phyloP scores from a whole-genome alignment of 78 protist genomes.

The Dictyostelium purpureum region DNA sequence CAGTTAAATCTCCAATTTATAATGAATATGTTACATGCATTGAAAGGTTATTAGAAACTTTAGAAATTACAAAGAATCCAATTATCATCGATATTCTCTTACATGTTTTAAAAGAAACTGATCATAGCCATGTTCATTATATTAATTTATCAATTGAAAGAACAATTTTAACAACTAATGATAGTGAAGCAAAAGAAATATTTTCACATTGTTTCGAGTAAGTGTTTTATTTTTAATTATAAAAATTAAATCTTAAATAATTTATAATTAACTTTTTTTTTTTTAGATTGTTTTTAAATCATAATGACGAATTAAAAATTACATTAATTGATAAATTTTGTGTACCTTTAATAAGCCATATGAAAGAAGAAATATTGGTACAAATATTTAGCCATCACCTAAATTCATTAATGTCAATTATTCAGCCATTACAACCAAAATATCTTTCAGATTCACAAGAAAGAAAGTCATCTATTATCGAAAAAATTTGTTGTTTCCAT shows the following conservation, averaged over 20 bases:
- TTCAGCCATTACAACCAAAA: conserved; percentile 58
- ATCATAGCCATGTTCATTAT: conserved; percentile 31
- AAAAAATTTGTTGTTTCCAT: conserved; percentile 75
- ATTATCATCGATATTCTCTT: conserved; percentile 45
- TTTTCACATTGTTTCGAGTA: conserved; percentile 63
- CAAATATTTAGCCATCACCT: conserved; percentile 40
- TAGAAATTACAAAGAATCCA: conserved; percentile 48
- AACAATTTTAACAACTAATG: conserved; percentile 8
- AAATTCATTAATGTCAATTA: conserved; percentile 36
- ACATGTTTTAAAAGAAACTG: conserved; percentile 44
- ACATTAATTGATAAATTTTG: conserved; percentile 61
- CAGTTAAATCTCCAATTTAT: conserved; percentile 55
- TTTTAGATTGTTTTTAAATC: conserved; percentile 14
- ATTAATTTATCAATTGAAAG: conserved; percentile 39
- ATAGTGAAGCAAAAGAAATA: conserved; percentile 27
- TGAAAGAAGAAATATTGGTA: conserved; percentile 14
- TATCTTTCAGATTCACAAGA: conserved; percentile 19
- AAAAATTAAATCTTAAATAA: background rate
- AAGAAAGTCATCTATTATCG: conserved; percentile 36
- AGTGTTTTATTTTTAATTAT: background rate
- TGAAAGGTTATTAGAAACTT: conserved; percentile 70
- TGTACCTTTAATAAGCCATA: conserved; percentile 39
- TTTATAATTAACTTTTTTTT: background rate
- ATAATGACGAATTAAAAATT: conserved; percentile 44
- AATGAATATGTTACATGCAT: conserved; percentile 70